phyloP scores from a whole-genome alignment of 2,329 filamentous ascomycete genomes.

The Cryphonectria carpinicola region DNA sequence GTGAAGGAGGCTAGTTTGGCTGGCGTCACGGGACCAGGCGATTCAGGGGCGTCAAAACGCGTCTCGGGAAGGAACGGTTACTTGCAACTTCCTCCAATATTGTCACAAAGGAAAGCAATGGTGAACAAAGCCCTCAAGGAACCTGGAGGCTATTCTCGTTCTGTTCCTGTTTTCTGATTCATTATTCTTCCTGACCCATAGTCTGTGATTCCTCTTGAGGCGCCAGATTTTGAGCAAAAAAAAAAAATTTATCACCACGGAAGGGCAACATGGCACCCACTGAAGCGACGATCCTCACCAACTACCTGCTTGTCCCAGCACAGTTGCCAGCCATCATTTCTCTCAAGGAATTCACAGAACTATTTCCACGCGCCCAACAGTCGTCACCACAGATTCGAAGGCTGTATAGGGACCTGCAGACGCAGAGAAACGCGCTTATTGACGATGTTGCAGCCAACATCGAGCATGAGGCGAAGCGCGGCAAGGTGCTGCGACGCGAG shows the following conservation, averaged over 20 bases:
- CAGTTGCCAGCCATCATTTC: conserved; percentile 74
- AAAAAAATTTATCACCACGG: neutral
- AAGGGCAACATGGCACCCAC: conserved; percentile 65
- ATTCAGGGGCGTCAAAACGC: conserved; percentile 18
- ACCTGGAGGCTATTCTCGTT: neutral
- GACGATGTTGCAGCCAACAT: conserved; percentile 71
- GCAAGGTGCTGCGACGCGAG: conserved; percentile 60
- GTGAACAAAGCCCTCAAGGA: neutral
- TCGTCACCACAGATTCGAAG: conserved; percentile 68
- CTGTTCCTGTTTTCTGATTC: neutral
- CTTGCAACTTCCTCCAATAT: neutral
- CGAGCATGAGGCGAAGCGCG: conserved; percentile 64
- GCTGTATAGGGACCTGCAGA: conserved; percentile 80
- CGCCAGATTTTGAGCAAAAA: too few relatives aligned
- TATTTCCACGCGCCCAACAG: conserved; percentile 73
- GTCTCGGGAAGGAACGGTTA: conserved; percentile 19
- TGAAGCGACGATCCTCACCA: conserved; percentile 74
- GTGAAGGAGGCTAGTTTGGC: conserved; percentile 13
- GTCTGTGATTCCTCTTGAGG: neutral
- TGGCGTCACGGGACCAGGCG: conserved; percentile 29
- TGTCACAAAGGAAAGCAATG: neutral
- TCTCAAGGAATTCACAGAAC: conserved; percentile 72
- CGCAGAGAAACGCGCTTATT: conserved; percentile 69
- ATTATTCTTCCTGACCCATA: neutral
- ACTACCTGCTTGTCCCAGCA: conserved; percentile 78